These are phyloP conservation scores for Stentor roeselii DNA, from an alignment of 73 alveolate genomes.

Conservation along the genomic window DNA sequence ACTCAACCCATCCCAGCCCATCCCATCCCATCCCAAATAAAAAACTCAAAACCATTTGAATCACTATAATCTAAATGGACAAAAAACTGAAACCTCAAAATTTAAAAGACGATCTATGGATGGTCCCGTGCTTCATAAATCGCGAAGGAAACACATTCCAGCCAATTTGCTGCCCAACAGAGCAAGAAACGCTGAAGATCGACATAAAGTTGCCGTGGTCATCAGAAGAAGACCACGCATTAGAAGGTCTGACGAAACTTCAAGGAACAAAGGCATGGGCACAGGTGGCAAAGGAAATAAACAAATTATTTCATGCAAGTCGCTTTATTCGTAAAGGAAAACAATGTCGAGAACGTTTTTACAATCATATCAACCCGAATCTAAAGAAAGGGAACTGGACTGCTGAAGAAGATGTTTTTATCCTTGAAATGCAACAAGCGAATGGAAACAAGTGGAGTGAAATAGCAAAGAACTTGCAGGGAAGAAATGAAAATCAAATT, in stretches of 20 bases:
- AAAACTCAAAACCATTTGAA: too few species aligned
- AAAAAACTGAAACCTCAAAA: not conserved
- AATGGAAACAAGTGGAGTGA: constrained; percentile 87
- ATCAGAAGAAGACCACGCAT: constrained; percentile 30
- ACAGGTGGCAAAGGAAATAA: constrained; percentile 42
- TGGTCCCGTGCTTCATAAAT: constrained; percentile 20
- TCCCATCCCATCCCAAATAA: too few species aligned
- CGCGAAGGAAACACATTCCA: constrained; percentile 4
- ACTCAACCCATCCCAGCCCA: too few species aligned
- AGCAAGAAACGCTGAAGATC: not conserved
- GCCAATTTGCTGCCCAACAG: not conserved
- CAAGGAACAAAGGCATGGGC: constrained; percentile 49
- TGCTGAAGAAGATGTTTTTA: constrained; percentile 67
- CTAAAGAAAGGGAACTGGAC: constrained; percentile 74
- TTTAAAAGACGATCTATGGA: constrained; percentile 16
- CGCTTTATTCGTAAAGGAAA: constrained; percentile 64
- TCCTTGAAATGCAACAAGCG: constrained; percentile 63
- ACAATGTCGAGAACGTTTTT: constrained; percentile 85
- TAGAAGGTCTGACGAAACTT: constrained; percentile 22
- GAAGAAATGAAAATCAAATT: constrained; percentile 82
- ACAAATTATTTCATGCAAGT: constrained; percentile 24
- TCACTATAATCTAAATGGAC: not conserved
- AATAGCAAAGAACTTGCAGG: constrained; percentile 62
- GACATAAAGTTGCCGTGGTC: constrained; percentile 30
- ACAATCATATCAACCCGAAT: constrained; percentile 73